These are phyloP conservation scores for Trichoderma gamsii DNA, from an alignment of 495 filamentous ascomycete genomes.

Conservation along the genomic window DNA sequence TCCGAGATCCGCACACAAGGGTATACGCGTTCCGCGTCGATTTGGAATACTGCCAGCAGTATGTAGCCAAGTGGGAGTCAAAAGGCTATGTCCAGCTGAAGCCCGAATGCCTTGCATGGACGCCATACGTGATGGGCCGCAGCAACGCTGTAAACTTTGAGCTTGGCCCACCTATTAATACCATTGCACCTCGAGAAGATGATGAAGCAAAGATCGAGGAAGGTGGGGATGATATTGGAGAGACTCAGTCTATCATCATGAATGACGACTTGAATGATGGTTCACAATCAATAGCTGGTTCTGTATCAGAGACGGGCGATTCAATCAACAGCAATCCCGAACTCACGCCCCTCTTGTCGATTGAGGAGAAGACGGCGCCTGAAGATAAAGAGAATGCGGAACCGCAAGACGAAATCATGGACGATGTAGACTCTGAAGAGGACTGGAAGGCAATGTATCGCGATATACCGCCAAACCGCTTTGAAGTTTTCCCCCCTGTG, in stretches of 20 bases:
- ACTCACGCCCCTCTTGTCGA: constrained; percentile 24
- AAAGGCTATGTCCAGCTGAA: constrained; percentile 85
- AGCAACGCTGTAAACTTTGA: constrained; percentile 80
- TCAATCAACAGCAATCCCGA: constrained; percentile 11
- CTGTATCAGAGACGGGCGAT: constrained; percentile 12
- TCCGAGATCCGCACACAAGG: constrained; percentile 82
- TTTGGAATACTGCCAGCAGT: constrained; percentile 70
- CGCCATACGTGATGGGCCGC: constrained; percentile 93
- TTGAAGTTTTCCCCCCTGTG: constrained; percentile 80
- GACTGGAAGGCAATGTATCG: constrained; percentile 38
- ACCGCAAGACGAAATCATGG: constrained; percentile 27
- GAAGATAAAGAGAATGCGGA: constrained; percentile 27
- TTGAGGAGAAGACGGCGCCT: constrained; percentile 27
- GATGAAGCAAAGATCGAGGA: constrained; percentile 47
- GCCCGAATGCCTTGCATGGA: constrained; percentile 79
- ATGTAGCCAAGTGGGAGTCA: constrained; percentile 76
- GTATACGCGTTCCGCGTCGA: constrained; percentile 85
- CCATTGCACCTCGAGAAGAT: constrained; percentile 79
- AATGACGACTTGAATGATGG: constrained; percentile 21
- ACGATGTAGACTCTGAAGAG: constrained; percentile 16
- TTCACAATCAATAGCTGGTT: constrained; percentile 18
- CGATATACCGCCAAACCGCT: constrained; percentile 68
- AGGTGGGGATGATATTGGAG: constrained; percentile 26
- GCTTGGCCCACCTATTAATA: constrained; percentile 71
- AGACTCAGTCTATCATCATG: constrained; percentile 24